Conservation (phyloP, 75 land plant genomes). For the Pinus tabuliformis region DNA sequence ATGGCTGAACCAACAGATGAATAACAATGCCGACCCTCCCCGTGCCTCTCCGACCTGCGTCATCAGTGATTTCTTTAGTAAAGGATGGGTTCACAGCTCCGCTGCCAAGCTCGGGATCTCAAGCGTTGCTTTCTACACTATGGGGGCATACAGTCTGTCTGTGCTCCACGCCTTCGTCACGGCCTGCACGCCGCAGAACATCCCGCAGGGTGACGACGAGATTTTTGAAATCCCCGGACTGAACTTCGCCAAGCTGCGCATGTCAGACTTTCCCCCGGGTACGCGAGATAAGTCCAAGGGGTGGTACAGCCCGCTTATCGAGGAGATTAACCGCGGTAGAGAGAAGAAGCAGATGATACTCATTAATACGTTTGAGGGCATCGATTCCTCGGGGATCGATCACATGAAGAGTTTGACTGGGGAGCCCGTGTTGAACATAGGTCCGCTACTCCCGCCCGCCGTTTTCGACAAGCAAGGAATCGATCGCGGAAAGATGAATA, state of each 20-base stretch:
- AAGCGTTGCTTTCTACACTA: slow-evolving; percentile 19
- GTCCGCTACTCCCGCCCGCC: too few species aligned
- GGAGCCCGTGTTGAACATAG: neutral
- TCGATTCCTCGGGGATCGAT: neutral
- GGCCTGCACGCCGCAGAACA: slow-evolving; percentile 5
- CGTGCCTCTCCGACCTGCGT: slow-evolving; percentile 26
- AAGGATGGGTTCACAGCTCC: slow-evolving; percentile 6
- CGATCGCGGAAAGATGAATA: too few species aligned
- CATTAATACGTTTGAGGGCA: neutral
- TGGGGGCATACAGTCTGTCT: slow-evolving; percentile 10
- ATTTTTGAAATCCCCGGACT: neutral
- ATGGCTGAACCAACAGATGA: neutral
- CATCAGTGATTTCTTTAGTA: slow-evolving; percentile 30
- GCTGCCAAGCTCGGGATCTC: slow-evolving; percentile 28
- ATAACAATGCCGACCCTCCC: neutral
- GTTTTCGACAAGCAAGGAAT: too few species aligned
- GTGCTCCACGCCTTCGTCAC: slow-evolving; percentile 1
- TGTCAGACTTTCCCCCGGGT: neutral
- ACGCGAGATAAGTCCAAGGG: neutral
- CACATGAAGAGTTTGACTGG: neutral
- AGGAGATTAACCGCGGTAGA: neutral
- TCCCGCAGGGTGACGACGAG: slow-evolving; percentile 7
- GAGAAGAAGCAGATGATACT: neutral
- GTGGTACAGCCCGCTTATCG: neutral
- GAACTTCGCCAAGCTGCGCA: neutral